Base-by-base conservation (phyloP, 169 alveolate genomes). In the Eimeria acervulina region DNA sequence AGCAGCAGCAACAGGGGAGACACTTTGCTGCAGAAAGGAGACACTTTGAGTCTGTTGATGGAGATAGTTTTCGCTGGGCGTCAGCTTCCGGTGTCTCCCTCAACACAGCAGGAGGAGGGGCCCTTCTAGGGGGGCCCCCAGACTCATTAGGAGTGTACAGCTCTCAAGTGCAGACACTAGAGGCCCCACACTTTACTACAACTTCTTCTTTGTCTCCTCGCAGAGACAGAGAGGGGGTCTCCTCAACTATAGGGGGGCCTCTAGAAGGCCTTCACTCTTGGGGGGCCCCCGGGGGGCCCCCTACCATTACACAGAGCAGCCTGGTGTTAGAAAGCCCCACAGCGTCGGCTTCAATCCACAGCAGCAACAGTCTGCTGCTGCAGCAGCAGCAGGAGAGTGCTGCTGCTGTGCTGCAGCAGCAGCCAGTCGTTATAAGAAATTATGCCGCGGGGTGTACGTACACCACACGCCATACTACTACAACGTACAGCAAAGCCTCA, bases 231-330 rank as follows among this genome's bases (percentile, higher is more conserved):
- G 76, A 66, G 36, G 83, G 83, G 47, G 83, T 38, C 44, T 19
- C 47, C 83, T 36, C 83, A 26, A 21, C 28, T 19, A 4, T 13
- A 72, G 83, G 44, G 83, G 47, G 44, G 13, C 26, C 7, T 31
- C 42, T 72, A 28, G 83, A 72, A 19, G 42, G 26, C 83, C 26
- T 63, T 17, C 36, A 63, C 5, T 5, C 74, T 44, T 72, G 83
- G 83, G 74, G 83, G 83, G 44, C 83, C 83, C 83, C 83, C 31
- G 74, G 5, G 74, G 74, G 74, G 74, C 74, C 74, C 74, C 74
- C 26, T n/a, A 63, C 74, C 74, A 4, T 15, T 23, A 23, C n/a
- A n/a, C n/a, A n/a, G n/a, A n/a, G n/a, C n/a, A n/a, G n/a, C n/a
- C n/a, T n/a, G n/a, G n/a, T n/a, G n/a, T n/a, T n/a, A 66, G 40